A percentile compares a stretch with the other conserved stretches of the same genome.
Evolutionary conservation across 768 basidiomycete genomes (phyloP).

Genomic region (Russula abietina): DNA sequence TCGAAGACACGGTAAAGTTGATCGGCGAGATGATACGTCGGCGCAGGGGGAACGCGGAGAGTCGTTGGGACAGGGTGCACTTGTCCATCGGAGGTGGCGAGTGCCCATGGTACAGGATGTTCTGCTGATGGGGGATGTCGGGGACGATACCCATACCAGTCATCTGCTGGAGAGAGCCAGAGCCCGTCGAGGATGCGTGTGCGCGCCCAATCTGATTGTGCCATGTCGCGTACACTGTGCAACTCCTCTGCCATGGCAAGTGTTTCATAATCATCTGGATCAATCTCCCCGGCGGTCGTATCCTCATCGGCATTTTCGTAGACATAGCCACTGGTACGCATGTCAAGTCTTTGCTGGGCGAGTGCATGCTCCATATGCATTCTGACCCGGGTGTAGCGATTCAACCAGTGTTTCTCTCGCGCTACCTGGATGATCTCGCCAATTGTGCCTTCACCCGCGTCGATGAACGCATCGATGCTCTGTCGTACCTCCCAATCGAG

Average conservation of each 20-base stretch:
- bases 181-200: conserved; percentile 66
- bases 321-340: conserved; percentile 33
- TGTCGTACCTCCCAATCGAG: conserved; percentile 65
- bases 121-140: conserved; percentile 25
- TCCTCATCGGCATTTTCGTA: conserved; percentile 33
- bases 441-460: conserved; percentile 65
- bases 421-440: conserved; percentile 53
- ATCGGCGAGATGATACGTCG: conserved; percentile 59
- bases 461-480: conserved; percentile 64
- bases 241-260: conserved; percentile 44
- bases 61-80: conserved; percentile 47
- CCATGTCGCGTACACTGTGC: conserved; percentile 45
- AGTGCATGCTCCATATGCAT: conserved; percentile 65
- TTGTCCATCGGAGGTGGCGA: conserved; percentile 27
- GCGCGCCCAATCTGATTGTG: conserved; percentile 67
- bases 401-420: conserved; percentile 67
- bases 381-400: conserved; percentile 54
- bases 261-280: conserved; percentile 25
- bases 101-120: conserved; percentile 63
- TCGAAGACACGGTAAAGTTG: conserved; percentile 53
- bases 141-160: conserved; percentile 46
- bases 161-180: conserved; percentile 71
- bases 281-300: conserved; percentile 15
- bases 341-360: conserved; percentile 44
- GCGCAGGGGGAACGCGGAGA: conserved; percentile 48